Evolutionary conservation across 805 yeast genomes (phyloP).

Genomic region (Zygosaccharomyces bailii): DNA sequence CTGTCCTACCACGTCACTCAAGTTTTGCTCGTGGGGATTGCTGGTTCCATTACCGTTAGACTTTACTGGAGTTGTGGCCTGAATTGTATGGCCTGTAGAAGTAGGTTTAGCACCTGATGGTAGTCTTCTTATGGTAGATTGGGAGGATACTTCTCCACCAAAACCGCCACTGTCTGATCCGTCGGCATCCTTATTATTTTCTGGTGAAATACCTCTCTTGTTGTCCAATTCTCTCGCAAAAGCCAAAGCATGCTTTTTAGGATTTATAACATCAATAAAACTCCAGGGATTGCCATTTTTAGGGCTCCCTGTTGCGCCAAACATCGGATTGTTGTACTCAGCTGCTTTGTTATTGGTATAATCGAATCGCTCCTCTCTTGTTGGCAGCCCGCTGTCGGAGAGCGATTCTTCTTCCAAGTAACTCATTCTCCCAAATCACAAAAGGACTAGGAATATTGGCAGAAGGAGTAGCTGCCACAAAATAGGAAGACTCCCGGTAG

Average conservation of each 20-base stretch:
- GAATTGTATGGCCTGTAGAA: constrained; percentile 17
- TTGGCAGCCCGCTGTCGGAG: constrained; percentile 4
- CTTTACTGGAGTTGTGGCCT: constrained; percentile 21
- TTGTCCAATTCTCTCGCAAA: constrained; percentile 22
- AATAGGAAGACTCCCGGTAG: not conserved
- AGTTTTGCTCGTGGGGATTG: constrained; percentile 14
- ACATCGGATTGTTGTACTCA: constrained; percentile 11
- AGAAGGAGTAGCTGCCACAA: not conserved
- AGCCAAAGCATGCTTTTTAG: constrained; percentile 23
- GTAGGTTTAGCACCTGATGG: constrained; percentile 24
- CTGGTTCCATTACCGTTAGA: constrained; percentile 7
- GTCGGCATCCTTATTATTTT: constrained; percentile 10
- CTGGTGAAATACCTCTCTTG: constrained; percentile 17
- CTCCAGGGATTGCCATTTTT: constrained; percentile 16
- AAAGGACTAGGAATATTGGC: not conserved
- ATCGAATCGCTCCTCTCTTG: constrained; percentile 16
- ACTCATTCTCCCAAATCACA: constrained; percentile 2
- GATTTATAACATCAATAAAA: constrained; percentile 15
- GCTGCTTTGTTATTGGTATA: constrained; percentile 17
- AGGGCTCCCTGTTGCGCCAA: constrained; percentile 15
- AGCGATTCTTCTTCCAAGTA: not conserved
- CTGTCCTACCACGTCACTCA: constrained; percentile 22
- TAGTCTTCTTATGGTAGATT: constrained; percentile 18
- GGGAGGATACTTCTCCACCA: constrained; percentile 10
- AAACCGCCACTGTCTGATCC: not conserved